These are phyloP conservation scores for Neonectria coccinea DNA, from an alignment of 2,329 filamentous ascomycete species.

Conservation along the genomic window DNA sequence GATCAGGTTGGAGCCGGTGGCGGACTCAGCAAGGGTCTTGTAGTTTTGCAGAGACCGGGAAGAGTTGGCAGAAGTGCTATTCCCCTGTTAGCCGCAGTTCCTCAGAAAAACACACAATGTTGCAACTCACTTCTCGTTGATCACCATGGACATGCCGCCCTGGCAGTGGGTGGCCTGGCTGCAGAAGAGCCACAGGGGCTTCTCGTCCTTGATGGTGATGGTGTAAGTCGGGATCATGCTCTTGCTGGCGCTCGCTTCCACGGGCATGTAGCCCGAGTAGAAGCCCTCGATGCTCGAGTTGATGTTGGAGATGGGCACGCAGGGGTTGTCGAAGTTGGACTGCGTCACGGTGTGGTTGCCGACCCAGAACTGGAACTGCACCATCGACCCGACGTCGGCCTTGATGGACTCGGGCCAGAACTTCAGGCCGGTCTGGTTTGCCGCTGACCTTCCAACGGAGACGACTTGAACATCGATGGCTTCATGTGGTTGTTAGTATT, in stretches of 20 bases:
- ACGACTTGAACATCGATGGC: conserved; percentile 69
- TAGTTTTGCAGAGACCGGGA: conserved; percentile 64
- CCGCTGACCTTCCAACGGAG: conserved; percentile 67
- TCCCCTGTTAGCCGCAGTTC: conserved; percentile 16
- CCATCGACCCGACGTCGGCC: conserved; percentile 71
- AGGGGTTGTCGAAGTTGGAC: conserved; percentile 79
- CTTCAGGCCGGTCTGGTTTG: conserved; percentile 62
- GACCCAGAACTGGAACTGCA: conserved; percentile 75
- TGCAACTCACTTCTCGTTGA: conserved; percentile 75
- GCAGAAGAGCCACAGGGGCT: conserved; percentile 84
- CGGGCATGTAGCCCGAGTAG: conserved; percentile 76
- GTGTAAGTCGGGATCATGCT: conserved; percentile 75
- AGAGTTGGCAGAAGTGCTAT: conserved; percentile 62
- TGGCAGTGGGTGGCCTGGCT: conserved; percentile 81
- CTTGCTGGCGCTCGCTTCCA: conserved; percentile 61
- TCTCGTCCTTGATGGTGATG: conserved; percentile 74
- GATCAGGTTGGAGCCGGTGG: conserved; percentile 46
- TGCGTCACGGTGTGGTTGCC: conserved; percentile 85
- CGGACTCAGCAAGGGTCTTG: conserved; percentile 53
- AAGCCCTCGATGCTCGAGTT: conserved; percentile 68
- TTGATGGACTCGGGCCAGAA: conserved; percentile 76
- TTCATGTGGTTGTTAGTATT: conserved; percentile 36
- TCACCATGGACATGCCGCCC: conserved; percentile 78
- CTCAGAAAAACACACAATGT: neutral
- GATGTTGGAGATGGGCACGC: conserved; percentile 68